A percentile compares a stretch with the other conserved stretches of the same genome.
Conservation (phyloP, 75 land plant genomes). For the Ceratopteris richardii region DNA sequence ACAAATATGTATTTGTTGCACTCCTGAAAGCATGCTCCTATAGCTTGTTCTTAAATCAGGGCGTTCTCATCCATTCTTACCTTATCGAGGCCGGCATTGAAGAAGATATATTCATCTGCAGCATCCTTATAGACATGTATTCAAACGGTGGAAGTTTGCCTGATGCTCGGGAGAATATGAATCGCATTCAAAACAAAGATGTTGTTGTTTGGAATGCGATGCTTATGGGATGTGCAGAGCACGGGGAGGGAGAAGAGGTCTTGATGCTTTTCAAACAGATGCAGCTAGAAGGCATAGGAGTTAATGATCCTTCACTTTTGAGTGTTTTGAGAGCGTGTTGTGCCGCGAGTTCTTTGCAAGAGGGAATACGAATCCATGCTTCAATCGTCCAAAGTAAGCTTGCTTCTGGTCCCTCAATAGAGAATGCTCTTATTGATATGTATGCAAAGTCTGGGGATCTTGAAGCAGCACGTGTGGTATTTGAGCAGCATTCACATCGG, state of each 20-base stretch:
- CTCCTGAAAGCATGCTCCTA: constrained; percentile 8
- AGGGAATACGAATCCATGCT: constrained; percentile 12
- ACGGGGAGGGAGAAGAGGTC: background rate
- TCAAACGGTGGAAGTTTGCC: background rate
- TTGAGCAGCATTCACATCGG: constrained; percentile 11
- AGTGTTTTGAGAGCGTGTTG: constrained; percentile 12
- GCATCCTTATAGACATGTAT: constrained; percentile 11
- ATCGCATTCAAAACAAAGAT: background rate
- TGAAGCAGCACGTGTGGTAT: constrained; percentile 7
- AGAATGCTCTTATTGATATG: constrained; percentile 10
- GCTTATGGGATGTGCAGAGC: background rate
- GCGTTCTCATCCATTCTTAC: background rate
- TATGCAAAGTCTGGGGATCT: constrained; percentile 19
- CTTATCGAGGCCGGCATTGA: background rate
- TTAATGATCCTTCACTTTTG: constrained; percentile 5
- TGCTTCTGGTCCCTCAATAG: background rate
- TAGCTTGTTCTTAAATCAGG: background rate
- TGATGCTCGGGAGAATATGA: constrained; percentile 4
- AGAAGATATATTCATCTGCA: background rate
- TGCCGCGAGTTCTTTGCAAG: background rate
- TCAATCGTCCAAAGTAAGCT: constrained; percentile 8
- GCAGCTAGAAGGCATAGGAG: constrained; percentile 8
- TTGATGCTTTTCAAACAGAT: constrained; percentile 10
- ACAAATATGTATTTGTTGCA: constrained; percentile 5
- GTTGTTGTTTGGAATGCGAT: constrained; percentile 11